Conservation (phyloP, 768 basidiomycete genomes). For the Kwoniella shandongensis region DNA sequence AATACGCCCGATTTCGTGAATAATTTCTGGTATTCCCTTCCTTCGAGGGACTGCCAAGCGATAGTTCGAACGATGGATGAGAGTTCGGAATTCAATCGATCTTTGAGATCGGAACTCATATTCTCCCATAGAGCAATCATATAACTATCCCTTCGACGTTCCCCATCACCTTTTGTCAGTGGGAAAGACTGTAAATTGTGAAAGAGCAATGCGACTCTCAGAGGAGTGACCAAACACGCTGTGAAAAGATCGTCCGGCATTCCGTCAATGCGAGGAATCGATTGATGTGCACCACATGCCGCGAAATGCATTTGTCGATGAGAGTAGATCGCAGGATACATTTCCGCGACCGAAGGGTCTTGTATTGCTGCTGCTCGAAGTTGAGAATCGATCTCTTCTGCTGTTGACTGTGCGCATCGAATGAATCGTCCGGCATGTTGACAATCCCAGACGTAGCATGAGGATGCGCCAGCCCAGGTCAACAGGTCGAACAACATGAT, state of each 20-base stretch:
- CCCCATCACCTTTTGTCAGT: constrained; percentile 24
- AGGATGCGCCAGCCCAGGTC: constrained; percentile 44
- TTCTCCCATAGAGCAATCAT: constrained; percentile 34
- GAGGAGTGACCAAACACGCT: constrained; percentile 36
- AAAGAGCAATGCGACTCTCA: constrained; percentile 34
- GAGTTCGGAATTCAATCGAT: constrained; percentile 34
- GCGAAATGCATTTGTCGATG: constrained; percentile 45
- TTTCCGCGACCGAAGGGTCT: constrained; percentile 30
- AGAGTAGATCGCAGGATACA: constrained; percentile 42
- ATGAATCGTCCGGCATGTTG: constrained; percentile 44
- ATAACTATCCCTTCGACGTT: constrained; percentile 21
- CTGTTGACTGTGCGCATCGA: constrained; percentile 35
- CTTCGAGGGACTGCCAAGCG: constrained; percentile 41
- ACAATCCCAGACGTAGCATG: constrained; percentile 48
- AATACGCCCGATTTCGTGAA: constrained; percentile 38
- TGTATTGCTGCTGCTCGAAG: constrained; percentile 30
- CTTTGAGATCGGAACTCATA: constrained; percentile 27
- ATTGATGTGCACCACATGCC: constrained; percentile 38
- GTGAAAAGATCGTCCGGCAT: constrained; percentile 48
- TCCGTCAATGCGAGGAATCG: constrained; percentile 32
- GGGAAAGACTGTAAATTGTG: constrained; percentile 45
- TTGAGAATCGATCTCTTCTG: constrained; percentile 46
- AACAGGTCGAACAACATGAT: constrained; percentile 45
- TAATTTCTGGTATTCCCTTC: constrained; percentile 30
- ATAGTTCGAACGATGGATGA: constrained; percentile 42